Evolutionary conservation across 148 eudicot genomes (phyloP).

Genomic region (Nepenthes gracilis): DNA sequence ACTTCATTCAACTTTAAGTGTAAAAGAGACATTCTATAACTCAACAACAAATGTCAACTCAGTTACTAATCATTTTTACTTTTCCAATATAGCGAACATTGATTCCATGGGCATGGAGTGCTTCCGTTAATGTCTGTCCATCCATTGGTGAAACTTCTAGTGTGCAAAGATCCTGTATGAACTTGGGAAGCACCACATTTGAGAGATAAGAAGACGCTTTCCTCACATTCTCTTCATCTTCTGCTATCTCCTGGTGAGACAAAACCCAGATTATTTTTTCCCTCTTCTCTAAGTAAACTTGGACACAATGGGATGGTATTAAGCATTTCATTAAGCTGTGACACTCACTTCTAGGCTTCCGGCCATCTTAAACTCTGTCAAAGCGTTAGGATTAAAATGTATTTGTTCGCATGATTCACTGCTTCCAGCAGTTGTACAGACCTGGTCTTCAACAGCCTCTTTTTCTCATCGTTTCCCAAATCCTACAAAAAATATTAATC

Average conservation of each 20-base stretch:
- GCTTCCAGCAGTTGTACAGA: slow-evolving; percentile 16
- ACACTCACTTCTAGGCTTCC: slow-evolving; percentile 64
- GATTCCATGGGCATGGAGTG: slow-evolving; percentile 96
- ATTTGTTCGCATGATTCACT: slow-evolving; percentile 32
- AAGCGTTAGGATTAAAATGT: slow-evolving; percentile 80
- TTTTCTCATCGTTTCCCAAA: slow-evolving; percentile 17
- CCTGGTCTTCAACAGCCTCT: slow-evolving; percentile 23
- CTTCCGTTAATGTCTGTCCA: slow-evolving; percentile 98
- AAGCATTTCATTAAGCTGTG: neutral
- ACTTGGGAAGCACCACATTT: slow-evolving; percentile 62
- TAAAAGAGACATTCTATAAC: too few relatives aligned
- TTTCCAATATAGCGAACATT: slow-evolving; percentile 92
- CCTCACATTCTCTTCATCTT: slow-evolving; percentile 83
- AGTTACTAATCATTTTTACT: slow-evolving; percentile 19
- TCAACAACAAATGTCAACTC: too few relatives aligned
- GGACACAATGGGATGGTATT: slow-evolving; percentile 1
- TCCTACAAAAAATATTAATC: slow-evolving; percentile 19
- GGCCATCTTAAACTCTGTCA: slow-evolving; percentile 83
- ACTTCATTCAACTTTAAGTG: too few relatives aligned
- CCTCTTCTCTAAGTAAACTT: neutral
- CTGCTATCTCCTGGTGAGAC: slow-evolving; percentile 68
- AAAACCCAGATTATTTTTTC: slow-evolving; percentile 4
- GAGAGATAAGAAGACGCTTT: slow-evolving; percentile 64
- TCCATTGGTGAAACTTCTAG: slow-evolving; percentile 99
- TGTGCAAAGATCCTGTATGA: slow-evolving; percentile 76